These are phyloP conservation scores for Fomitopsis palustris DNA, from an alignment of 1,284 basidiomycete species.

Conservation along the genomic window DNA sequence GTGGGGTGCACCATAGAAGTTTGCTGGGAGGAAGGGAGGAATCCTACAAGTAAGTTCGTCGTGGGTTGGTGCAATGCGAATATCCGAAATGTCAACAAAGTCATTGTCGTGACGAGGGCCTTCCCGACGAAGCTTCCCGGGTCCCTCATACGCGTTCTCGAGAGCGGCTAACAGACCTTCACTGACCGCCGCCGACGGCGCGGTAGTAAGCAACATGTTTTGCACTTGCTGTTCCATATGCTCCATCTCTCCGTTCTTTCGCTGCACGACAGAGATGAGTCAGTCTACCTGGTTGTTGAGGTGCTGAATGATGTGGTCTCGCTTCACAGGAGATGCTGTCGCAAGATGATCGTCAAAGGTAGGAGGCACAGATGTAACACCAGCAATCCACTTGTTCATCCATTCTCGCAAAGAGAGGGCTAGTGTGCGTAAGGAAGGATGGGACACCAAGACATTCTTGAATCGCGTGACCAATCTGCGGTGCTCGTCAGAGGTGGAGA, in stretches of 20 bases:
- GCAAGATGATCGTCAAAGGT: slow-evolving; percentile 33
- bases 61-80: slow-evolving; percentile 36
- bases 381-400: slow-evolving; percentile 44
- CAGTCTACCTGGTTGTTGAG: slow-evolving; percentile 39
- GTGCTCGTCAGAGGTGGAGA: background rate
- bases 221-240: slow-evolving; percentile 24
- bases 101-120: slow-evolving; percentile 49
- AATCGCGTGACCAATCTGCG: slow-evolving; percentile 56
- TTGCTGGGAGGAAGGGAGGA: slow-evolving; percentile 34
- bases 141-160: slow-evolving; percentile 22
- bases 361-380: slow-evolving; percentile 33
- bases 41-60: slow-evolving; percentile 30
- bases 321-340: slow-evolving; percentile 22
- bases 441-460: slow-evolving; percentile 47
- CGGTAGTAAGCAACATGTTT: slow-evolving; percentile 25
- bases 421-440: slow-evolving; percentile 41
- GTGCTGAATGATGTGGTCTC: slow-evolving; percentile 35
- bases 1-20: slow-evolving; percentile 38
- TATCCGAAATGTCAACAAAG: slow-evolving; percentile 28
- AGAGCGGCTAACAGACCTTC: slow-evolving; percentile 21
- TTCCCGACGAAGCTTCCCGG: slow-evolving; percentile 32
- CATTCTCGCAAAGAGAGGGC: slow-evolving; percentile 41
- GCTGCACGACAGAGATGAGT: slow-evolving; percentile 42
- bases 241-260: slow-evolving; percentile 30
- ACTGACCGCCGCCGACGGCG: slow-evolving; percentile 1